phyloP scores from a whole-genome alignment of 352 stramenopile genomes.

The Pythium pyrilobum region DNA sequence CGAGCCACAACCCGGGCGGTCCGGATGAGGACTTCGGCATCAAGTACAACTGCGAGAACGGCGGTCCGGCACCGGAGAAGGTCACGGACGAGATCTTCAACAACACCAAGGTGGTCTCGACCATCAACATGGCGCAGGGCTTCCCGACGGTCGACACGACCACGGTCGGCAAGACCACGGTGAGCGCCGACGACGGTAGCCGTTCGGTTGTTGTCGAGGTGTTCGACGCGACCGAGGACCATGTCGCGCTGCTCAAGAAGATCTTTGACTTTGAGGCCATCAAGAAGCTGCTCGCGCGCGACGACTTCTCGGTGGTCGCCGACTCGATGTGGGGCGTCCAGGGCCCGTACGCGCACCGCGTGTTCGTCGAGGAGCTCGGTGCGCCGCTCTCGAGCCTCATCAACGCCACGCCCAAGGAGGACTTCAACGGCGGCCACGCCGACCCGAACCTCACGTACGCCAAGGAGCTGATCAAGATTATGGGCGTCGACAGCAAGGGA shows the following conservation, averaged over 20 bases:
- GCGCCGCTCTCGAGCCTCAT: slow-evolving; percentile 74
- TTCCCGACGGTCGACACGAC: slow-evolving; percentile 77
- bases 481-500: slow-evolving; percentile 91
- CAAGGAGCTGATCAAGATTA: slow-evolving; percentile 92
- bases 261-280: slow-evolving; percentile 98
- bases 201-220: slow-evolving; percentile 94
- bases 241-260: slow-evolving; percentile 93
- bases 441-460: slow-evolving; percentile 99
- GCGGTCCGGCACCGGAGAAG: slow-evolving; percentile 95
- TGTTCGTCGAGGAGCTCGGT: slow-evolving; percentile 97
- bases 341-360: slow-evolving; percentile 91
- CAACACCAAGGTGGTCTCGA: slow-evolving; percentile 93
- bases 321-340: slow-evolving; percentile 98
- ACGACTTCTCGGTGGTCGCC: slow-evolving; percentile 95
- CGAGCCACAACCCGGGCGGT: slow-evolving; percentile 98
- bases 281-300: slow-evolving; percentile 86
- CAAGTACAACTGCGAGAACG: slow-evolving; percentile 99
- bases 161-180: slow-evolving; percentile 61
- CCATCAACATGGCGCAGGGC: slow-evolving; percentile 89
- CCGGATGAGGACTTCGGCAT: slow-evolving; percentile 98
- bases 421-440: slow-evolving; percentile 96
- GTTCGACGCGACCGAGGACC: slow-evolving; percentile 96
- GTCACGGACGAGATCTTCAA: slow-evolving; percentile 97
- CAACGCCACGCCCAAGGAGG: slow-evolving; percentile 94
- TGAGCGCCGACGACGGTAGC: slow-evolving; percentile 84